A percentile compares a stretch with the other conserved stretches of the same genome.
These are phyloP conservation scores for Clausena lansium DNA, from an alignment of 345 rosid genomes.

Conservation along the genomic window DNA sequence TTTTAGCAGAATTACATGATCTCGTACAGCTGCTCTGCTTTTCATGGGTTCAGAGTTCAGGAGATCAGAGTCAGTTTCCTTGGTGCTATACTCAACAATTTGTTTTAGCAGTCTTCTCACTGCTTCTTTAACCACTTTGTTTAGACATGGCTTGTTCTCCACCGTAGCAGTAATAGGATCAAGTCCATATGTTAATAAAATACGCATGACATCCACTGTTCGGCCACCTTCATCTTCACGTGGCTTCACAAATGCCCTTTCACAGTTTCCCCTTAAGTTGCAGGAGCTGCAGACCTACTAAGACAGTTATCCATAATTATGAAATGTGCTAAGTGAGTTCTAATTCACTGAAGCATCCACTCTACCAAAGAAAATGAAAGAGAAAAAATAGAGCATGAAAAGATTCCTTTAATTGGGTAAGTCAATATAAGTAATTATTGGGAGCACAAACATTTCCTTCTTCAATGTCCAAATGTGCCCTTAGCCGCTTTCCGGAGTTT, in stretches of 20 bases:
- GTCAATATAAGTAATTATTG: neutral
- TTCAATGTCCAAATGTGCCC: constrained; percentile 65
- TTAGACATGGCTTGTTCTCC: constrained; percentile 62
- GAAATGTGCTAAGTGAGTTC: neutral
- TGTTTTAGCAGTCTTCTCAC: constrained; percentile 64
- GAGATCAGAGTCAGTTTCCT: constrained; percentile 31
- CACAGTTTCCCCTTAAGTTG: constrained; percentile 82
- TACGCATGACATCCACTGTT: constrained; percentile 84
- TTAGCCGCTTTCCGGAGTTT: constrained; percentile 80
- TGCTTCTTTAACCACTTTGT: constrained; percentile 61
- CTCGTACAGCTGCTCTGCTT: constrained; percentile 1
- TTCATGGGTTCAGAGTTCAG: constrained; percentile 14
- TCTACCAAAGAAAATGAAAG: neutral
- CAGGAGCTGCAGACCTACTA: constrained; percentile 86
- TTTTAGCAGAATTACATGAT: constrained; percentile 20
- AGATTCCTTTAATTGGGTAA: neutral
- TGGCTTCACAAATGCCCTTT: constrained; percentile 73
- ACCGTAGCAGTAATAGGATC: constrained; percentile 44
- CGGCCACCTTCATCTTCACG: constrained; percentile 62
- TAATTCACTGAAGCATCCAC: neutral
- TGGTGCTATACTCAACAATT: constrained; percentile 44
- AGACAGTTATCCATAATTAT: constrained; percentile 12
- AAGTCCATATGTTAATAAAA: constrained; percentile 68
- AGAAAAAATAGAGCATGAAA: neutral
- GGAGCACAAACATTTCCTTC: constrained; percentile 64